Conservation (phyloP, 2,329 filamentous ascomycete genomes). For the Fusarium guadeloupense region DNA sequence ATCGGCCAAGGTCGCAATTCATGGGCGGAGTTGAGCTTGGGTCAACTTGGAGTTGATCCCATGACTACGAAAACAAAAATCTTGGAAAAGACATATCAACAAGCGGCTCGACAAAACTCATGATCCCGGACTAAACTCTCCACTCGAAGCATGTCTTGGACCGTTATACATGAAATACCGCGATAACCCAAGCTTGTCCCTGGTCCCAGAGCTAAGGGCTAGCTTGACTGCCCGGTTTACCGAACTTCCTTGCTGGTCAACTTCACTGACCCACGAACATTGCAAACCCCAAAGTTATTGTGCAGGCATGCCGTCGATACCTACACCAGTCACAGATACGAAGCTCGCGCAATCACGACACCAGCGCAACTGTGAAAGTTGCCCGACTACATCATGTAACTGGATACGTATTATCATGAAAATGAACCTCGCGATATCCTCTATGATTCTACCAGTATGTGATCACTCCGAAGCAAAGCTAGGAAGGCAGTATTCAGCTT, state of each 20-base stretch:
- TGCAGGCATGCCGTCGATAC: background rate
- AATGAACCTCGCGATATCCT: background rate
- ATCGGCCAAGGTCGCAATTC: slow-evolving; percentile 16
- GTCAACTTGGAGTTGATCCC: slow-evolving; percentile 33
- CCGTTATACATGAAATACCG: slow-evolving; percentile 13
- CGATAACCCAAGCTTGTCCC: slow-evolving; percentile 25
- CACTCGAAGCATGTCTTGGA: slow-evolving; percentile 4
- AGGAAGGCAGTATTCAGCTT: background rate
- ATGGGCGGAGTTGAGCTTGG: slow-evolving; percentile 34
- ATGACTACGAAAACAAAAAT: slow-evolving; percentile 38
- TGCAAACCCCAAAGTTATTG: background rate
- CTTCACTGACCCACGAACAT: background rate
- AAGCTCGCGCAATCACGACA: background rate
- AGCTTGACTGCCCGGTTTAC: background rate
- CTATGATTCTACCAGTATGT: background rate
- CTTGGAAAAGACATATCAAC: slow-evolving; percentile 22
- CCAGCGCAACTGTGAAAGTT: background rate
- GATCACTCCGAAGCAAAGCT: background rate
- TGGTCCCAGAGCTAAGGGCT: background rate
- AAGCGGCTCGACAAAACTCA: slow-evolving; percentile 9
- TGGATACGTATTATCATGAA: background rate
- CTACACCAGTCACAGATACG: background rate
- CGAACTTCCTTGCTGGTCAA: background rate
- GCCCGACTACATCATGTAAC: background rate
- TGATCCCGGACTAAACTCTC: slow-evolving; percentile 1